Base-by-base conservation (phyloP, 164 flowering plant species). In the Aristolochia contorta region DNA sequence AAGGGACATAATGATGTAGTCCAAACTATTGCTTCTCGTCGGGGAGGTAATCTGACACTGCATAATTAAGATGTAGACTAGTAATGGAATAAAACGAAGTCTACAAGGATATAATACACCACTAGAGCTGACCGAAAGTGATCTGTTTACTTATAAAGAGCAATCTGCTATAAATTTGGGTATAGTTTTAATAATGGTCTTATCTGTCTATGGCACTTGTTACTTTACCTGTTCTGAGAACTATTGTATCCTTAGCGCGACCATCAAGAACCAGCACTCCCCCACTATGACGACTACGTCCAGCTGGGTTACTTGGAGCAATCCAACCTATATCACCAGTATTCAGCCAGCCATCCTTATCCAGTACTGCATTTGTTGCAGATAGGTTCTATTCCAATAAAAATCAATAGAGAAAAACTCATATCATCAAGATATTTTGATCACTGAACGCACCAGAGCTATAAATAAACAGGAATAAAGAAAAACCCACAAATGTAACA, bases 311-410 rank as follows among this genome's bases (percentile, higher is more conserved):
- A 21, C 69, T 74, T 66, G 98, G 96, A 27, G 81, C 87, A 72
- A 89, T 82, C 96, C 96, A 92, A 27, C 98, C 98, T 54, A 92
- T 73, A 70, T 92, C 98, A 61, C 96, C 98, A 16, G 98, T 85
- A 61, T 71, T 72, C 30, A 92, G 73, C 98, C 98, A 92, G 23
- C 96, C 89, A 45, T 80, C 80, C 55, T 78, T 78, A 73, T 82
- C 87, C 61, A 92, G 41, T 49, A 67, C 89, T 69, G 77, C 76
- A 58, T 77, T 72, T 57, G 98, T 87, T 52, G 96, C 88, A 58
- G 54, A 21, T 24, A 80, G 81, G 73, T 92, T 92, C 98, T 92
- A 66, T 54, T 58, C 48, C 46, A 61, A 57, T 23, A 52, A 7
- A 20, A 7, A 27, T 41, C 46, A 61, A 57, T 23, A 37, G 7